Evolutionary conservation across 2,329 filamentous ascomycete species (phyloP), one percentile per base, ranked within the genome.

Genomic region (Alternaria novae-zelandiae): DNA sequence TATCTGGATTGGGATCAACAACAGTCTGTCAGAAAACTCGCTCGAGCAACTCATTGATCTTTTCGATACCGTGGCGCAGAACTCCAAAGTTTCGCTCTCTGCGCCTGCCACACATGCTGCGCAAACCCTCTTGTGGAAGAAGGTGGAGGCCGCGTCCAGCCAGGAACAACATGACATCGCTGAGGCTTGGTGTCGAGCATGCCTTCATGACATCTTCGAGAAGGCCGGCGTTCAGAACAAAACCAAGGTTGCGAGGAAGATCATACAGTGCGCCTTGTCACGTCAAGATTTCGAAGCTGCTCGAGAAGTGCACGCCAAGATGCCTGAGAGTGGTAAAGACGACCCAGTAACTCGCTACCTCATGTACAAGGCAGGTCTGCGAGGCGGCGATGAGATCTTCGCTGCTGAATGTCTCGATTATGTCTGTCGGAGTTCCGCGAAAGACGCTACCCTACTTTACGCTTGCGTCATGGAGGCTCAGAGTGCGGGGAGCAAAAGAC

Each of bases 381-480:
- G 86, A 50, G 83, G 80, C 17, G 83, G 83, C 62, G 87, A 94
- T 69, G 74, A 80, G 41, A 84, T 87, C 3, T 74, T 85, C 45
- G 90, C 90, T n/a, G 78, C 83, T 20, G 84, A 88, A 49, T 92
- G 90, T 72, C 84, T 97, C 3, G 82, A 88, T 25, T 77, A 80
- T 3, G 81, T 97, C 25, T 86, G 84, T 59, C 83, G 83, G n/a
- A 76, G 82, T 7, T 82, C 84, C 0, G 76, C 82, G 1, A 84
- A 86, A 21, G 86, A 89, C 32, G 82, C 84, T 20, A 88, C 88
- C 13, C 87, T 93, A 46, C 83, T 97, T 1, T 93, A 94, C 67
- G 91, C 93, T 1, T 97, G 94, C 70, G 87, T 93, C 21, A 82
- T 93, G 26, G 93, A 96, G 76, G 91, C 93, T 3, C 89, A 94